Evolutionary conservation across 352 stramenopile genomes (phyloP).

Genomic region (Plasmopara halstedii): DNA sequence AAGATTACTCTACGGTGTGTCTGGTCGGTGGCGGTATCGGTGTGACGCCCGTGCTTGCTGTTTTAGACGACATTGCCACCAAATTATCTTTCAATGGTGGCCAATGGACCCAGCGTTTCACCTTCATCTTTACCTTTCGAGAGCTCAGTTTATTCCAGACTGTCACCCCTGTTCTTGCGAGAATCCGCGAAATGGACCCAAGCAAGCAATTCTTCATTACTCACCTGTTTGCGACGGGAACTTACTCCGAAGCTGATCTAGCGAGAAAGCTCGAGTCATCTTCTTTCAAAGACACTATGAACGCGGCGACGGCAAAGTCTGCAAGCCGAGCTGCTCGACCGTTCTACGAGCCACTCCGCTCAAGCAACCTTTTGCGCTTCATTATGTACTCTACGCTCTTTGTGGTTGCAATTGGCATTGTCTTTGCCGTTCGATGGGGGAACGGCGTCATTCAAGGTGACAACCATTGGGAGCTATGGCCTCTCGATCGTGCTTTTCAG

Average conservation of each 20-base stretch:
- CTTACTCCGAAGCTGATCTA: conserved; percentile 18
- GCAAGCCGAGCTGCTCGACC: conserved; percentile 13
- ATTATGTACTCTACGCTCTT: conserved; percentile 33
- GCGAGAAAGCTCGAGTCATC: conserved; percentile 14
- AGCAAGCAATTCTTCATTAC: conserved; percentile 26
- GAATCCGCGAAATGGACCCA: conserved; percentile 30
- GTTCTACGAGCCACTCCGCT: conserved; percentile 52
- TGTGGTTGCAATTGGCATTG: conserved; percentile 27
- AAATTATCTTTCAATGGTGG: conserved; percentile 21
- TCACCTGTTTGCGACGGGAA: conserved; percentile 25
- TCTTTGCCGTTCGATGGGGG: conserved; percentile 33
- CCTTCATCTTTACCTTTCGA: conserved; percentile 36
- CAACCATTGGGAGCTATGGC: conserved; percentile 41
- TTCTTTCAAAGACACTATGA: conserved; percentile 5
- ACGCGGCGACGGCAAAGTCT: conserved; percentile 9
- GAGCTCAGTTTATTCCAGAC: conserved; percentile 30
- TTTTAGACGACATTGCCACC: conserved; percentile 36
- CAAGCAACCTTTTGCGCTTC: conserved; percentile 29
- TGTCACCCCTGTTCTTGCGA: conserved; percentile 23
- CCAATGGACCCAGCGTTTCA: conserved; percentile 31
- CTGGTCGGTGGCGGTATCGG: conserved; percentile 40
- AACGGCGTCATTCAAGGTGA: conserved; percentile 43
- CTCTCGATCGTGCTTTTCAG: conserved; percentile 46
- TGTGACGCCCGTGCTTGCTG: conserved; percentile 34
- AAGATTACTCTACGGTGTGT: conserved; percentile 41